Conservation (phyloP, 768 basidiomycete genomes). For the Peribolospora baueri region DNA sequence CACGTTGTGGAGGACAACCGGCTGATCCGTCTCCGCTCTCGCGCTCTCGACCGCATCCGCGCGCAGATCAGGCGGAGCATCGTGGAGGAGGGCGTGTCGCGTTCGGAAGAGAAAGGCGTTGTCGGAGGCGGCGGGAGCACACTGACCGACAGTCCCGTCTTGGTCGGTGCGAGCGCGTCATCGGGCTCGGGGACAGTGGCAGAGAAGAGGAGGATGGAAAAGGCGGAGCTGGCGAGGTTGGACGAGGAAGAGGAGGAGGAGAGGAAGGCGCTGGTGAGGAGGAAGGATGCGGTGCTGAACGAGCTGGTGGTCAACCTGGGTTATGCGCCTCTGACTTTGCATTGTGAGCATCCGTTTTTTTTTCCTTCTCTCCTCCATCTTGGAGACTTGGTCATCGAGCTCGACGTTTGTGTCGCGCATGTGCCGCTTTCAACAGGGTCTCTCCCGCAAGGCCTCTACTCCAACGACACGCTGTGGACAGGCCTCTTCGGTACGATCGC, state of each 20-base stretch:
- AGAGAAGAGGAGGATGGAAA: conserved; percentile 14
- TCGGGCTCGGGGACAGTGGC: conserved; percentile 17
- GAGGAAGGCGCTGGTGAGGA: conserved; percentile 26
- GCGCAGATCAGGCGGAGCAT: conserved; percentile 4
- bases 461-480: no score
- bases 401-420: no score
- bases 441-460: no score
- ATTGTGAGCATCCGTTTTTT: conserved; percentile 32
- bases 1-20: conserved; percentile 46
- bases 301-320: conserved; percentile 47
- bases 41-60: not conserved
- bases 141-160: conserved; percentile 7
- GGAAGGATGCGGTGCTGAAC: conserved; percentile 44
- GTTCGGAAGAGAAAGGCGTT: conserved; percentile 31
- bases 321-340: conserved; percentile 58
- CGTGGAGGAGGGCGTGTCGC: conserved; percentile 30
- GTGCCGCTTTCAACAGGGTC: no score
- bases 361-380: not conserved
- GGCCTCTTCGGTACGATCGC: no score
- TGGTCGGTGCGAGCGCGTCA: not conserved
- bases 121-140: not conserved
- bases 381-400: no score
- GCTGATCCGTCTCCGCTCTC: conserved; percentile 13
- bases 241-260: conserved; percentile 3
- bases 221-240: not conserved